Percentiles rank a stretch among this genome's conserved stretches.
These are phyloP conservation scores for Dichomitus squalens DNA, from an alignment of 1,284 basidiomycete genomes.

Conservation along the genomic window DNA sequence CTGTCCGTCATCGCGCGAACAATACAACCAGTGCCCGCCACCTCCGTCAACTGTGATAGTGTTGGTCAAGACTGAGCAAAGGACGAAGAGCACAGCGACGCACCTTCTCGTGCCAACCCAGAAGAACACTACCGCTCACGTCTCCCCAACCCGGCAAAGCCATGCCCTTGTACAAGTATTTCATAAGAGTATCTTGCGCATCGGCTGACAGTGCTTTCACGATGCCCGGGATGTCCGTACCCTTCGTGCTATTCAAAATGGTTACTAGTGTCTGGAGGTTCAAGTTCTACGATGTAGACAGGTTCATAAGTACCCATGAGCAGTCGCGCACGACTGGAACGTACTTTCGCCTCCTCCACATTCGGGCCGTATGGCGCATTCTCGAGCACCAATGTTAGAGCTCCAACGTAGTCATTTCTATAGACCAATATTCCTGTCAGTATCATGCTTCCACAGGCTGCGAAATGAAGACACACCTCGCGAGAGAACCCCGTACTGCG, in stretches of 20 bases:
- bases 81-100: background rate
- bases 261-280: slow-evolving; percentile 87
- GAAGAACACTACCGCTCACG: slow-evolving; percentile 85
- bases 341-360: slow-evolving; percentile 88
- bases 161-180: slow-evolving; percentile 98
- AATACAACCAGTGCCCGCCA: slow-evolving; percentile 95
- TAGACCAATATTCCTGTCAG: background rate
- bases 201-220: slow-evolving; percentile 78
- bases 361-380: slow-evolving; percentile 84
- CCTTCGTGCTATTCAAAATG: slow-evolving; percentile 94
- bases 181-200: slow-evolving; percentile 94
- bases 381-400: slow-evolving; percentile 71
- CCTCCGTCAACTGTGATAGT: slow-evolving; percentile 80
- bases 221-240: slow-evolving; percentile 82
- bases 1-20: slow-evolving; percentile 98
- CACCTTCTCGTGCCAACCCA: slow-evolving; percentile 97
- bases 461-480: slow-evolving; percentile 58
- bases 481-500: slow-evolving; percentile 73
- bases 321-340: slow-evolving; percentile 22
- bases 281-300: slow-evolving; percentile 52
- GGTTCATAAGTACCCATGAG: background rate
- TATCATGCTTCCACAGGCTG: background rate
- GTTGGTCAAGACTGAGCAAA: slow-evolving; percentile 8
- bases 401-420: slow-evolving; percentile 76
- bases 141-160: slow-evolving; percentile 82